Percentiles rank a stretch among this genome's conserved stretches.
Evolutionary conservation across 2,329 filamentous ascomycete species (phyloP).

Genomic region (Colletotrichum sp.): DNA sequence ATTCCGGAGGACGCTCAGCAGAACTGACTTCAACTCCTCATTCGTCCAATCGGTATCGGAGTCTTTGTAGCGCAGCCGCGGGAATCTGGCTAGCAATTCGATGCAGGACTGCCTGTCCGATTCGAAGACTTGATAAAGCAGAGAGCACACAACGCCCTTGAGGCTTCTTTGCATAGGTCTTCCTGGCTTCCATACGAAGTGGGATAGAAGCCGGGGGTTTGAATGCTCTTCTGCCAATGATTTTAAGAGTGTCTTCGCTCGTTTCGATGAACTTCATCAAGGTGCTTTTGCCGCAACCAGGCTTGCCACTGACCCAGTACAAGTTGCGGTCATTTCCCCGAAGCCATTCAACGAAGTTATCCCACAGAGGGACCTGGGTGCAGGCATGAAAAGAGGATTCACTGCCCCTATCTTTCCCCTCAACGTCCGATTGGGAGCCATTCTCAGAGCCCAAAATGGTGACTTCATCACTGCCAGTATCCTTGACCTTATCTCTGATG

Average conservation of each 20-base stretch:
- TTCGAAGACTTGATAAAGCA: neutral
- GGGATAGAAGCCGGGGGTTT: neutral
- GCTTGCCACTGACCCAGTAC: conserved; percentile 37
- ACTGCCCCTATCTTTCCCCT: neutral
- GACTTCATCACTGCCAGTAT: neutral
- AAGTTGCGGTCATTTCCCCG: neutral
- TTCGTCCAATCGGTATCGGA: neutral
- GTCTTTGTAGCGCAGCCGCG: neutral
- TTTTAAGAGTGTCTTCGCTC: neutral
- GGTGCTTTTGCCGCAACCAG: conserved; percentile 35
- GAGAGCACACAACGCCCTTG: neutral
- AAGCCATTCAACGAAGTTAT: neutral
- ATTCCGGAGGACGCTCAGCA: neutral
- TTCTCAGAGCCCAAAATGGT: neutral
- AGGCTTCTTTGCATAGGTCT: neutral
- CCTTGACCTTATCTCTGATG: neutral
- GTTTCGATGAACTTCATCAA: conserved; percentile 32
- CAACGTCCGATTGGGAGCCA: neutral
- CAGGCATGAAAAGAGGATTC: neutral
- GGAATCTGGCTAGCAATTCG: neutral
- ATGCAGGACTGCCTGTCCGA: neutral
- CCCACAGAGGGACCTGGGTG: neutral
- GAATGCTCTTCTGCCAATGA: neutral
- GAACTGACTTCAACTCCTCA: neutral
- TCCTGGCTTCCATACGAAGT: neutral